phyloP scores from a whole-genome alignment of 2,329 filamentous ascomycete genomes.

The Ophiostoma sp. region DNA sequence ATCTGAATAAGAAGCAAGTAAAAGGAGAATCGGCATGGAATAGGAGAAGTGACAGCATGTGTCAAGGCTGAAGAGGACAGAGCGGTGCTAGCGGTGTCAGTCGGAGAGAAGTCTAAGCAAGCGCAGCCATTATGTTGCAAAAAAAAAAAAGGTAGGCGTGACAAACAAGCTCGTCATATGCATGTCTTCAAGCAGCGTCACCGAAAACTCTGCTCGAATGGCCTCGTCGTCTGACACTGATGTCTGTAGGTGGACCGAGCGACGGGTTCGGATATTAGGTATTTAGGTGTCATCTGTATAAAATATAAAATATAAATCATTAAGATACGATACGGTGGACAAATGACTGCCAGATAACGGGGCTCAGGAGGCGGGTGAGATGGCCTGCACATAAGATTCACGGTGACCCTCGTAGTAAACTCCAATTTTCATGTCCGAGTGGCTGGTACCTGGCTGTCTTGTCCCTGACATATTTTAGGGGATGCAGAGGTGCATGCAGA shows the following conservation, averaged over 20 bases:
- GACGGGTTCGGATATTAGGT: no score
- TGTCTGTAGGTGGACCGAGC: neutral
- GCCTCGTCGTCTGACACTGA: constrained; percentile 1
- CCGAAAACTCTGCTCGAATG: neutral
- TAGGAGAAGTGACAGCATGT: constrained; percentile 9
- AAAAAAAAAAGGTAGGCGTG: no score
- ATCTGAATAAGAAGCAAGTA: neutral
- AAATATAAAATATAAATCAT: no score
- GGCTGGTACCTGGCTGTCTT: neutral
- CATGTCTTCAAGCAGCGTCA: neutral
- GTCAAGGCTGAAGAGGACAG: neutral
- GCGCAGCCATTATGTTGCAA: no score
- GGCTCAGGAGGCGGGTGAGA: no score
- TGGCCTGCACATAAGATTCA: no score
- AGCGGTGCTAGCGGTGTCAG: no score
- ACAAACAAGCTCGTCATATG: neutral
- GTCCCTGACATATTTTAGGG: constrained; percentile 9
- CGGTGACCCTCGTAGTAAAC: neutral
- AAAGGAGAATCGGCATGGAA: neutral
- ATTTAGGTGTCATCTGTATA: no score
- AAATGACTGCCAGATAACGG: no score
- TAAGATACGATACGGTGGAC: no score
- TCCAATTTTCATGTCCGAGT: neutral
- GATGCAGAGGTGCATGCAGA: constrained; percentile 8
- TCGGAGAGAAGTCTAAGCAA: no score